Base-by-base conservation (phyloP, 345 rosid species). In the Fremontodendron californicum region DNA sequence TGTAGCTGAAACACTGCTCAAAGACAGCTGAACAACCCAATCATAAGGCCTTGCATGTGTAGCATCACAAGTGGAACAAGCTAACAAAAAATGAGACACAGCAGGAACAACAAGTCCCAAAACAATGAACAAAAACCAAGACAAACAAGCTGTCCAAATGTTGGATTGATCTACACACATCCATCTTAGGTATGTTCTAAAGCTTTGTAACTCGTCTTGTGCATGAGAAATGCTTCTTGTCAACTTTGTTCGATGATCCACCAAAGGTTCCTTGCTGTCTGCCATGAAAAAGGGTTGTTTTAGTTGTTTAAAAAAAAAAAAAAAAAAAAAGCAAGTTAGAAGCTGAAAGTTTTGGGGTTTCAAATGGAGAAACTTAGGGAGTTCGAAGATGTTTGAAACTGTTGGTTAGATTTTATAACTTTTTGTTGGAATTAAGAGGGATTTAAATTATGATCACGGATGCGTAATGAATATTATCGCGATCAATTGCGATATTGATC, bases 121-220 rank as follows among this genome's bases (percentile, higher is more conserved):
- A 21, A 88, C 42, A 6, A 92, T 51, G 75, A 95, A 95, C 83
- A 92, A 35, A 39, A 84, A 84, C 98, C 97, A 93, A 0, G 98
- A 93, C 9, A 95, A 81, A 74, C 82, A 79, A 5, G 93, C 79
- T 12, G 80, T 76, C 90, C 88, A 83, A 1, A 71, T 43, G 74
- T 46, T 85, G 9, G 99, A 89, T 85, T 95, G 99, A 74, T 93
- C 98, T 2, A 94, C 93, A 78, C 94, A 91, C 94, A 94, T 89
- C 97, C 93, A 92, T 78, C 86, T 77, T 0, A 95, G 89, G 40
- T 89, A 93, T n/a, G 90, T 87, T 55, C 98, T 82, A 78, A 93
- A 95, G 80, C 91, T 88, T 0, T 81, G 85, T 5, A 95, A 85
- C 85, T 95, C 99, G 85, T 95, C 99, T 45, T 86, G 86, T 0